phyloP scores from a whole-genome alignment of 1,284 basidiomycete genomes.

The Apiotrichum gamsii region DNA sequence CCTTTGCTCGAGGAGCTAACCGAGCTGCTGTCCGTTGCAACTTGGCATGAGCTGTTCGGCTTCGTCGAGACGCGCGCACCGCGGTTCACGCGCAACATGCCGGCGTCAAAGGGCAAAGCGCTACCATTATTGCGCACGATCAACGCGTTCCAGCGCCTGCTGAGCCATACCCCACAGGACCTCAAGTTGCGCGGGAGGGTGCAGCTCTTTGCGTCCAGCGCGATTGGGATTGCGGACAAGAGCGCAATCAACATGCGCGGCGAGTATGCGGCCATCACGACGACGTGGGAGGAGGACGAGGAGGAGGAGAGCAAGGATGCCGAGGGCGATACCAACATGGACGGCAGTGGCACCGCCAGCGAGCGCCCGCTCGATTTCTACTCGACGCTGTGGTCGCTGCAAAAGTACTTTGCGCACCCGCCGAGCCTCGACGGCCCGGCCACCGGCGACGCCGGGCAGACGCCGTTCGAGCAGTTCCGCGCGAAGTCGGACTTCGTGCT shows the following conservation, averaged over 20 bases:
- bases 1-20: conserved; percentile 42
- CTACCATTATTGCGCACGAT: conserved; percentile 38
- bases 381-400: conserved; percentile 44
- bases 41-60: conserved; percentile 36
- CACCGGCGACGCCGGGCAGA: conserved; percentile 13
- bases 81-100: conserved; percentile 43
- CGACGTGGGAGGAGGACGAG: conserved; percentile 33
- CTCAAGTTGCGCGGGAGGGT: conserved; percentile 40
- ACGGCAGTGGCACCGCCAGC: too few relatives aligned
- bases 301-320: conserved; percentile 23
- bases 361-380: conserved; percentile 37
- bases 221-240: conserved; percentile 41
- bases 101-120: conserved; percentile 41
- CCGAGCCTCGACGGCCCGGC: conserved; percentile 38
- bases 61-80: conserved; percentile 39
- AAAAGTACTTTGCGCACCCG: conserved; percentile 43
- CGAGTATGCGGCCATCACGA: conserved; percentile 35
- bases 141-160: conserved; percentile 39
- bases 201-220: conserved; percentile 39
- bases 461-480: conserved; percentile 35
- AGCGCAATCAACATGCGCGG: conserved; percentile 44
- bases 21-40: conserved; percentile 35
- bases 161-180: conserved; percentile 37
- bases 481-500: conserved; percentile 38
- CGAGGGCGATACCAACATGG: too few relatives aligned